phyloP scores from a whole-genome alignment of 148 eudicot species.

The Rhododendron simsii region DNA sequence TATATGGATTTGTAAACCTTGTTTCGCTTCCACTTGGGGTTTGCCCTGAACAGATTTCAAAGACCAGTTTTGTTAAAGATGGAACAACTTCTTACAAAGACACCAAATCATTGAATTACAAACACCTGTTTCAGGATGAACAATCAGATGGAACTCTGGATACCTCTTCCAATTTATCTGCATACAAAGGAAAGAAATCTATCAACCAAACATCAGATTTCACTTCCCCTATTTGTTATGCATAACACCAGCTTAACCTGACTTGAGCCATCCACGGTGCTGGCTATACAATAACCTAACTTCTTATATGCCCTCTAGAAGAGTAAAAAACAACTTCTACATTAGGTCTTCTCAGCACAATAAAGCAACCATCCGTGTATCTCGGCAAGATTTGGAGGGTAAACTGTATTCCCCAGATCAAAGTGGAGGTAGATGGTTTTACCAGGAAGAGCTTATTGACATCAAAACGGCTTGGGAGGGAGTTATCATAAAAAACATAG shows the following conservation, averaged over 20 bases:
- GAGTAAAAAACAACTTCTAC: not conserved
- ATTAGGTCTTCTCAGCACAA: not conserved
- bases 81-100: not conserved
- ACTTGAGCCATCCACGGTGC: not conserved
- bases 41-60: slow-evolving; percentile 28
- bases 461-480: not conserved
- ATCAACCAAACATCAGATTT: not conserved
- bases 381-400: not conserved
- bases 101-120: not conserved
- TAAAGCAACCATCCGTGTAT: not conserved
- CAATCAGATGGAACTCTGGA: slow-evolving; percentile 57
- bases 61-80: not conserved
- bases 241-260: not conserved
- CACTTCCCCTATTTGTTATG: not conserved
- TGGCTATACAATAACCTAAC: slow-evolving; percentile 14
- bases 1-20: slow-evolving; percentile 58
- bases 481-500: not conserved
- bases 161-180: slow-evolving; percentile 81
- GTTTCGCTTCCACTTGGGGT: slow-evolving; percentile 12
- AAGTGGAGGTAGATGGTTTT: not conserved
- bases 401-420: not conserved
- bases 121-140: slow-evolving; percentile 18
- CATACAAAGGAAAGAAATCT: not conserved
- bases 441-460: not conserved
- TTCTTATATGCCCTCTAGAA: not conserved